phyloP scores from a whole-genome alignment of 2,329 filamentous ascomycete genomes.

The Sordariomycetes sp. region DNA sequence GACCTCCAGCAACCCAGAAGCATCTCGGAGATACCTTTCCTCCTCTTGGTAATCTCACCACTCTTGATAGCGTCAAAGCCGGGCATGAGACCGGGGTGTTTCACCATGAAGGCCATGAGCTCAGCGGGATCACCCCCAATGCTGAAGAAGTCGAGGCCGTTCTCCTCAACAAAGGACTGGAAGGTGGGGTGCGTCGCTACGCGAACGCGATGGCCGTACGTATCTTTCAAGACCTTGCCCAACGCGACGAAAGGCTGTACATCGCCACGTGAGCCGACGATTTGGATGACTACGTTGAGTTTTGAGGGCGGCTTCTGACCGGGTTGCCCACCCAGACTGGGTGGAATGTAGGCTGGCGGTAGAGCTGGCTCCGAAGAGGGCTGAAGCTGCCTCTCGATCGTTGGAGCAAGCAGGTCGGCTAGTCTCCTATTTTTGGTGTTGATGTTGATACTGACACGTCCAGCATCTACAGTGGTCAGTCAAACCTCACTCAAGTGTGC shows the following conservation, averaged over 20 bases:
- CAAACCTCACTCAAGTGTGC: conserved; percentile 4
- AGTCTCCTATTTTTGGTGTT: conserved; percentile 59
- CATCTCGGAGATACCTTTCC: conserved; percentile 69
- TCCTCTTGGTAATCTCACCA: conserved; percentile 67
- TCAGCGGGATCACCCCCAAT: conserved; percentile 70
- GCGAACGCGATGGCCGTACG: conserved; percentile 62
- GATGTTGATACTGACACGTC: conserved; percentile 72
- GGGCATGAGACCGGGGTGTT: conserved; percentile 79
- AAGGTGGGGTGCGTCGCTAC: conserved; percentile 67
- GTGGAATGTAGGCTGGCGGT: conserved; percentile 62
- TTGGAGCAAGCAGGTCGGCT: conserved; percentile 57
- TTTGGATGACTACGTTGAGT: conserved; percentile 65
- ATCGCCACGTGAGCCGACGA: conserved; percentile 66
- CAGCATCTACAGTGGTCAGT: no score
- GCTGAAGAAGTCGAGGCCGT: conserved; percentile 65
- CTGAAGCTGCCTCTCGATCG: conserved; percentile 47
- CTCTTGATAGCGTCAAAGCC: conserved; percentile 67
- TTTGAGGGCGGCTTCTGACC: conserved; percentile 45
- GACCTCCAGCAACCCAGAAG: conserved; percentile 81
- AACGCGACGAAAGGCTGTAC: conserved; percentile 69
- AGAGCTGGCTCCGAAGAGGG: conserved; percentile 38
- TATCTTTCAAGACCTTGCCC: conserved; percentile 53
- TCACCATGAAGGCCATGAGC: conserved; percentile 86
- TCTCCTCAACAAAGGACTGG: conserved; percentile 57
- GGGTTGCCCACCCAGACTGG: conserved; percentile 58